These are phyloP conservation scores for Alternaria viburni DNA, from an alignment of 2,329 filamentous ascomycete genomes.

Conservation along the genomic window DNA sequence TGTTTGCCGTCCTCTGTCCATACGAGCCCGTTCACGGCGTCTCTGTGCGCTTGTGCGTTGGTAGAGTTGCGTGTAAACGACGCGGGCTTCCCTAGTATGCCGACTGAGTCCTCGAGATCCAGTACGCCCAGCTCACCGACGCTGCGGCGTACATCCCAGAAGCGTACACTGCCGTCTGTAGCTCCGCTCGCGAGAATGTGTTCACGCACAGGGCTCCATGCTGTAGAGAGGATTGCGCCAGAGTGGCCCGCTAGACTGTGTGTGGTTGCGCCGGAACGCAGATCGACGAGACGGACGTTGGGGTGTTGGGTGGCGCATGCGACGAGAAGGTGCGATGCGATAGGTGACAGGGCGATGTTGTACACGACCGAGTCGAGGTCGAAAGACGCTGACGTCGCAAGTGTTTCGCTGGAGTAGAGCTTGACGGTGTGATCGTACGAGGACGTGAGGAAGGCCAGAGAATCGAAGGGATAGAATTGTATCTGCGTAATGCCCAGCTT, in stretches of 20 bases:
- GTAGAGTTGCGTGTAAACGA: slow-evolving; percentile 42
- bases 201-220: slow-evolving; percentile 83
- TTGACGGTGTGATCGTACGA: slow-evolving; percentile 81
- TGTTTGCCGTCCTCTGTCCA: slow-evolving; percentile 83
- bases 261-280: slow-evolving; percentile 77
- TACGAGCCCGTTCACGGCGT: slow-evolving; percentile 80
- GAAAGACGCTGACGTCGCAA: slow-evolving; percentile 69
- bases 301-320: slow-evolving; percentile 89
- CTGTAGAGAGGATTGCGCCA: slow-evolving; percentile 64
- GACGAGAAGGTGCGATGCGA: slow-evolving; percentile 77
- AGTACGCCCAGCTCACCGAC: slow-evolving; percentile 77
- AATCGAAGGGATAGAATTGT: slow-evolving; percentile 80
- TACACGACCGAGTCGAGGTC: slow-evolving; percentile 72
- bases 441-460: slow-evolving; percentile 74
- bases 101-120: slow-evolving; percentile 82
- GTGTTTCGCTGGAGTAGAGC: slow-evolving; percentile 71
- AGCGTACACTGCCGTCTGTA: slow-evolving; percentile 79
- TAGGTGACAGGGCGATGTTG: slow-evolving; percentile 77
- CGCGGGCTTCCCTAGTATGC: slow-evolving; percentile 61
- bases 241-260: slow-evolving; percentile 59
- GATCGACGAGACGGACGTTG: slow-evolving; percentile 81
- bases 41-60: slow-evolving; percentile 70
- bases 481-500: slow-evolving; percentile 77
- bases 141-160: slow-evolving; percentile 87
- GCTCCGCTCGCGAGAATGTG: slow-evolving; percentile 83